Evolutionary conservation across 805 yeast genomes (phyloP).

Genomic region (Candida peoriensis): DNA sequence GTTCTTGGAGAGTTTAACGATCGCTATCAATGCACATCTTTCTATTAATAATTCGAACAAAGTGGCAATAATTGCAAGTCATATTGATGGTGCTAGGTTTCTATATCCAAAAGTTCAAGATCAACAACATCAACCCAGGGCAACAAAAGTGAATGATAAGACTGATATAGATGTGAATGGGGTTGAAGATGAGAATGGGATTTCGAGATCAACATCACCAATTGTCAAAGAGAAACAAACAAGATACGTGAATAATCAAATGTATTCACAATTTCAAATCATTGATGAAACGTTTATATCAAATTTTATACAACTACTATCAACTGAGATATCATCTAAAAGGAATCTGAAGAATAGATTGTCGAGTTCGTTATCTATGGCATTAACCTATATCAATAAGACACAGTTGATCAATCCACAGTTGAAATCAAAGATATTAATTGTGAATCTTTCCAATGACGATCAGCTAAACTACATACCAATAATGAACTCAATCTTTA

Average conservation of each 20-base stretch:
- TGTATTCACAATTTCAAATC: slow-evolving; percentile 80
- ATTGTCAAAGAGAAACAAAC: slow-evolving; percentile 7
- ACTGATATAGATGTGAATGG: background rate
- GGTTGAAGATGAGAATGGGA: background rate
- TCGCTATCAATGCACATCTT: slow-evolving; percentile 82
- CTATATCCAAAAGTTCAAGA: slow-evolving; percentile 51
- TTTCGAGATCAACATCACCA: slow-evolving; percentile 14
- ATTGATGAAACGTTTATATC: slow-evolving; percentile 71
- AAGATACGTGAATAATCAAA: slow-evolving; percentile 44
- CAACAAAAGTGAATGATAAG: slow-evolving; percentile 6
- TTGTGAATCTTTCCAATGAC: slow-evolving; percentile 65
- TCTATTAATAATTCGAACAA: slow-evolving; percentile 79
- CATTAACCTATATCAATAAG: slow-evolving; percentile 75
- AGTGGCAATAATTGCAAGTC: slow-evolving; percentile 76
- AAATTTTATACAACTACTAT: slow-evolving; percentile 42
- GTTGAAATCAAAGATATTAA: slow-evolving; percentile 61
- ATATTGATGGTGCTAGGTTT: slow-evolving; percentile 62
- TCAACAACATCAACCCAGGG: slow-evolving; percentile 13
- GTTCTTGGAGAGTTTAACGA: slow-evolving; percentile 62
- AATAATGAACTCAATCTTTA: slow-evolving; percentile 91
- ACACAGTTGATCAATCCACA: slow-evolving; percentile 33
- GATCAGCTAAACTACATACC: slow-evolving; percentile 81
- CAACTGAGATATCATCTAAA: slow-evolving; percentile 21
- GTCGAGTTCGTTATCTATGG: slow-evolving; percentile 78
- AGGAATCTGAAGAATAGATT: slow-evolving; percentile 46